Conservation (phyloP, 2,329 filamentous ascomycete genomes). For the Phoma herbarum region DNA sequence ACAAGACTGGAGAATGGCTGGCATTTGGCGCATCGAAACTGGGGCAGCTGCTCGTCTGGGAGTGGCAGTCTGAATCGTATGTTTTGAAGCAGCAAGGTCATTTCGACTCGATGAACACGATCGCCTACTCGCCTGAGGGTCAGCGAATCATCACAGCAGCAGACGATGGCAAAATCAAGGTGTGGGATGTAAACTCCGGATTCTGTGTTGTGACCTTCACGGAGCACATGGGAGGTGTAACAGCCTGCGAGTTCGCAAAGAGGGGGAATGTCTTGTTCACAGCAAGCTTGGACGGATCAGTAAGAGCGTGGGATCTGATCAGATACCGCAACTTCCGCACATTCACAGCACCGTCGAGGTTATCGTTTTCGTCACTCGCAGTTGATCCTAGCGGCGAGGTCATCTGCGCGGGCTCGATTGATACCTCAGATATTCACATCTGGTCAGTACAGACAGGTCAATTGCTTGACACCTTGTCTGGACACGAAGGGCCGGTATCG, state of each 20-base stretch:
- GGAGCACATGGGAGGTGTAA: constrained; percentile 93
- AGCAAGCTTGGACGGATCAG: constrained; percentile 89
- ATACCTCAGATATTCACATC: constrained; percentile 96
- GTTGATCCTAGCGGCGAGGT: constrained; percentile 98
- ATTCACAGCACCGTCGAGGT: constrained; percentile 88
- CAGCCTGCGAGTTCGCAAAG: constrained; percentile 92
- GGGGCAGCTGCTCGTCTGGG: constrained; percentile 97
- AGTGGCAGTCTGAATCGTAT: constrained; percentile 99
- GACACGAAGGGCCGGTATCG: constrained; percentile 93
- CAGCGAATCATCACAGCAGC: constrained; percentile 92
- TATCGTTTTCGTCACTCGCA: constrained; percentile 92
- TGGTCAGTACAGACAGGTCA: constrained; percentile 99
- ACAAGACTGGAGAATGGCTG: constrained; percentile 94
- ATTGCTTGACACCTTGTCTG: constrained; percentile 86
- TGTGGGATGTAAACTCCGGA: constrained; percentile 95
- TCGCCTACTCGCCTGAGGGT: constrained; percentile 93
- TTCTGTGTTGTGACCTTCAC: constrained; percentile 99
- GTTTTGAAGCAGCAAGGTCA: constrained; percentile 98
- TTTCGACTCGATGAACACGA: constrained; percentile 92
- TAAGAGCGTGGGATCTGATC: constrained; percentile 95
- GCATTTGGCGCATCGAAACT: constrained; percentile 96
- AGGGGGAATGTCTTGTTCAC: constrained; percentile 96
- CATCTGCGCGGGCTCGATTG: constrained; percentile 90
- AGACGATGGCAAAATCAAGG: constrained; percentile 97
- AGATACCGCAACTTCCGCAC: constrained; percentile 97